phyloP scores from a whole-genome alignment of 2,329 filamentous ascomycete species.

The Xylariaceae sp. region DNA sequence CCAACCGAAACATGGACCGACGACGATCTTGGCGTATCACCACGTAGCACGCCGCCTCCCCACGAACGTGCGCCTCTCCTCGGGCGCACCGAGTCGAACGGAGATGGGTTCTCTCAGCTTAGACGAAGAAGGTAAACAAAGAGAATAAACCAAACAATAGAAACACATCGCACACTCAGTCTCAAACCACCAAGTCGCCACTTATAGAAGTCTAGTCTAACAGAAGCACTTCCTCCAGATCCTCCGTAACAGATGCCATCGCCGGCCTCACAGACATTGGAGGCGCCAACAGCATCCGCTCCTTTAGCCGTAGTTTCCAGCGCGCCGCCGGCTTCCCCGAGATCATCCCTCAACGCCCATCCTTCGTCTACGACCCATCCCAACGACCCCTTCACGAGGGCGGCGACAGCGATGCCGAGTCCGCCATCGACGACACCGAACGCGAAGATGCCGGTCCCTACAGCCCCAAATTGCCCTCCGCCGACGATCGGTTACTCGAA shows the following conservation, averaged over 20 bases:
- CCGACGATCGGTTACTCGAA: slow-evolving; percentile 31
- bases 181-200: not conserved
- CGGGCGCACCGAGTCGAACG: slow-evolving; percentile 34
- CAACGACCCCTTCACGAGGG: slow-evolving; percentile 39
- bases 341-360: slow-evolving; percentile 72
- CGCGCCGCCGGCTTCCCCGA: slow-evolving; percentile 84
- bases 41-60: slow-evolving; percentile 38
- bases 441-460: slow-evolving; percentile 27
- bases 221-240: slow-evolving; percentile 37
- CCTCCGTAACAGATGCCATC: slow-evolving; percentile 55
- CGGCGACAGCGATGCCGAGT: slow-evolving; percentile 36
- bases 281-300: slow-evolving; percentile 89
- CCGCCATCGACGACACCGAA: slow-evolving; percentile 25
- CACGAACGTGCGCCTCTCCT: slow-evolving; percentile 45
- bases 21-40: slow-evolving; percentile 40
- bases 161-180: not conserved
- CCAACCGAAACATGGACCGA: slow-evolving; percentile 41
- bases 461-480: slow-evolving; percentile 14
- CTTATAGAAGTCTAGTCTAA: slow-evolving; percentile 2
- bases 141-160: slow-evolving; percentile 4
- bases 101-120: slow-evolving; percentile 29
- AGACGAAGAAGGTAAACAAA: slow-evolving; percentile 35
- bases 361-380: slow-evolving; percentile 62
- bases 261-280: slow-evolving; percentile 64
- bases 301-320: slow-evolving; percentile 89